Evolutionary conservation across 345 rosid genomes (phyloP).

Genomic region (Diplotaxis tenuifolia): DNA sequence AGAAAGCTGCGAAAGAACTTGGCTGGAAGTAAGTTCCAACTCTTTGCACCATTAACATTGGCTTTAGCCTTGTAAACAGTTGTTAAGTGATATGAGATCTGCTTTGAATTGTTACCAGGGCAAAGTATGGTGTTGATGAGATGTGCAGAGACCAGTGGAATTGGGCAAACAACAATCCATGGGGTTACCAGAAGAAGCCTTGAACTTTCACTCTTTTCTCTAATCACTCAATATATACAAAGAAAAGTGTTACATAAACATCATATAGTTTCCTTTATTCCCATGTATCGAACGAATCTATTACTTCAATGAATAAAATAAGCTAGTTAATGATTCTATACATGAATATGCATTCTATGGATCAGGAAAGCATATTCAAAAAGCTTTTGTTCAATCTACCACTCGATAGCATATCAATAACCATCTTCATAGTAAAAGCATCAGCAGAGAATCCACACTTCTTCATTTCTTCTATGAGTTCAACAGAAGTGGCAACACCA

Average conservation of each 20-base stretch:
- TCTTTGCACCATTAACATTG: constrained; percentile 1
- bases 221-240: constrained; percentile 14
- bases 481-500: neutral
- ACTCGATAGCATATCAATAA: neutral
- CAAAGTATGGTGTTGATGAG: constrained; percentile 78
- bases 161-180: constrained; percentile 81
- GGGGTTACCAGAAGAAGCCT: constrained; percentile 72
- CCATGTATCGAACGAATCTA: constrained; percentile 14
- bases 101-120: constrained; percentile 52
- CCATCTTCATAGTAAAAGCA: constrained; percentile 1
- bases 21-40: constrained; percentile 75
- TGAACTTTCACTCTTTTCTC: neutral
- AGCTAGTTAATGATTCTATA: neutral
- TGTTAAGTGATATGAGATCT: neutral
- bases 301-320: constrained; percentile 11
- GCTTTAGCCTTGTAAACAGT: constrained; percentile 3
- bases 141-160: constrained; percentile 98
- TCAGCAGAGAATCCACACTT: neutral
- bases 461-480: constrained; percentile 2
- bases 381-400: neutral
- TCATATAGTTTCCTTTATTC: constrained; percentile 10
- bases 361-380: neutral
- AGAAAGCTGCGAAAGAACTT: constrained; percentile 79
- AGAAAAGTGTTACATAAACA: neutral
- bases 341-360: neutral